phyloP scores from a whole-genome alignment of 768 basidiomycete species.

The Calocera cornea region DNA sequence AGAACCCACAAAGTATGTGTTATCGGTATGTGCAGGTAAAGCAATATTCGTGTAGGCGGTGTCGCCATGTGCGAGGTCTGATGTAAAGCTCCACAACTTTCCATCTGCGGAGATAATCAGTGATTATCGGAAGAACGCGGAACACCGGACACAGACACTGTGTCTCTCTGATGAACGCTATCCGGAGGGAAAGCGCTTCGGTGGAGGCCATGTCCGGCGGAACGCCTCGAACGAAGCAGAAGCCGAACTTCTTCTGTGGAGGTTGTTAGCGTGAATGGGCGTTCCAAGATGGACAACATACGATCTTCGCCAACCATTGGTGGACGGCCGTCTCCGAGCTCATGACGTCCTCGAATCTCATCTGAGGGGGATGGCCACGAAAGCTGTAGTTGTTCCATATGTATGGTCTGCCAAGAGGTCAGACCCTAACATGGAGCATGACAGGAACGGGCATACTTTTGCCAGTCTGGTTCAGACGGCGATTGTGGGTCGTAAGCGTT shows the following conservation, averaged over 20 bases:
- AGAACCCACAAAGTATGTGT: conserved; percentile 56
- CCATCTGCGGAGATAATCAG: conserved; percentile 44
- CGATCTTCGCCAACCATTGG: conserved; percentile 70
- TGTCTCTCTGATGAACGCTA: conserved; percentile 83
- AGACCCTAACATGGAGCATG: neutral
- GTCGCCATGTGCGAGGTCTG: conserved; percentile 80
- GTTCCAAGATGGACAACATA: conserved; percentile 28
- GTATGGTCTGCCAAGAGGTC: conserved; percentile 37
- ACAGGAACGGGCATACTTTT: neutral
- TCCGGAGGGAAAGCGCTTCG: conserved; percentile 56
- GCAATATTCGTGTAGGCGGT: conserved; percentile 86
- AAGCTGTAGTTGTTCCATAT: conserved; percentile 69
- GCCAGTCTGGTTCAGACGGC: neutral
- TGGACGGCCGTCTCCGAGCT: conserved; percentile 51
- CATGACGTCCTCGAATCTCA: conserved; percentile 65
- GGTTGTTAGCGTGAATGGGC: neutral
- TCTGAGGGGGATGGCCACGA: conserved; percentile 53
- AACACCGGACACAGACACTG: conserved; percentile 34
- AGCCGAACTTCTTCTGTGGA: conserved; percentile 66
- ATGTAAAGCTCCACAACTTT: conserved; percentile 93
- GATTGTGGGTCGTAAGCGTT: conserved; percentile 68
- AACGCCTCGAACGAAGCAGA: conserved; percentile 73
- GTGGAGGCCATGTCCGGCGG: conserved; percentile 74
- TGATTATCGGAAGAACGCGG: neutral
- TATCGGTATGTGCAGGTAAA: conserved; percentile 73